Evolutionary conservation across 2,329 filamentous ascomycete genomes (phyloP).

Genomic region (Penicillium sp.): DNA sequence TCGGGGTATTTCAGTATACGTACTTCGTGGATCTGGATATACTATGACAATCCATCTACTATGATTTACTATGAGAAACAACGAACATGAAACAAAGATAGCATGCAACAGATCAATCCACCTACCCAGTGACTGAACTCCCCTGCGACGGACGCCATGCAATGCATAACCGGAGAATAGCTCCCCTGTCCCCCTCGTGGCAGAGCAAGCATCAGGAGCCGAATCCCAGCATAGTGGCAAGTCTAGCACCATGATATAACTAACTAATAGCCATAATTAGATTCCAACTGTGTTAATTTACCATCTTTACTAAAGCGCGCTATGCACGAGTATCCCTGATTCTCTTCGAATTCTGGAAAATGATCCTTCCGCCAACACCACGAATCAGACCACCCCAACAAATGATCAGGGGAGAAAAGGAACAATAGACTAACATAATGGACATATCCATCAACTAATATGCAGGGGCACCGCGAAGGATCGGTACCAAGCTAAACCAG

Average conservation of each 20-base stretch:
- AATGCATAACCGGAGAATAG: constrained; percentile 6
- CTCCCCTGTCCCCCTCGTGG: constrained; percentile 9
- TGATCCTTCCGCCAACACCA: constrained; percentile 8
- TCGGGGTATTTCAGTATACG: no score
- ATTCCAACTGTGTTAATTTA: neutral
- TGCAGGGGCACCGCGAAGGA: neutral
- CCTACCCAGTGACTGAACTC: neutral
- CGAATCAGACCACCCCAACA: neutral
- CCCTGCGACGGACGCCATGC: neutral
- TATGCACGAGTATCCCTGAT: constrained; percentile 6
- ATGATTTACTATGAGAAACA: no score
- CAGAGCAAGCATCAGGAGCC: constrained; percentile 7
- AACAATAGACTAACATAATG: neutral
- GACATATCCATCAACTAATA: neutral
- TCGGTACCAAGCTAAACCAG: neutral
- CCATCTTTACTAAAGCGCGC: constrained; percentile 11
- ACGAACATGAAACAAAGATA: no score
- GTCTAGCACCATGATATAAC: neutral
- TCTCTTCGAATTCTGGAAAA: constrained; percentile 10
- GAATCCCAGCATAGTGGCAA: neutral
- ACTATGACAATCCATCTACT: no score
- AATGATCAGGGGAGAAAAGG: neutral
- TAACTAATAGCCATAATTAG: neutral
- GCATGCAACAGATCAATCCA: neutral
- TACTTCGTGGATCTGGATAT: no score